Evolutionary conservation across 768 basidiomycete species (phyloP).

Genomic region (Ramaria rubella): DNA sequence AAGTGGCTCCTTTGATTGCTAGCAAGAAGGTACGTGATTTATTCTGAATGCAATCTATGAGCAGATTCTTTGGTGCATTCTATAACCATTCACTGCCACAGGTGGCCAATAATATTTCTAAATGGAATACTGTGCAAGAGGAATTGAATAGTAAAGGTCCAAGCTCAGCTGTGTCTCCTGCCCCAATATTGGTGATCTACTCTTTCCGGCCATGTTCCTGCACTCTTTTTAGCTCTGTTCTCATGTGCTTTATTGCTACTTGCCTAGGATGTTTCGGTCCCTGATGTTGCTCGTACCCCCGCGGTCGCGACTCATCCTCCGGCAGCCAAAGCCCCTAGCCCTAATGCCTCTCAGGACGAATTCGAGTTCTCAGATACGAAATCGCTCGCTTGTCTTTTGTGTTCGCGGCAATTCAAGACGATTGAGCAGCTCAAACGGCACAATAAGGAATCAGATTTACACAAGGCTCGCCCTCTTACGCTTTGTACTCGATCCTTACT

Average conservation of each 20-base stretch:
- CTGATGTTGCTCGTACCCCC: slow-evolving; percentile 14
- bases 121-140: slow-evolving; percentile 96
- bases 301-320: slow-evolving; percentile 20
- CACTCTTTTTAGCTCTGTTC: slow-evolving; percentile 13
- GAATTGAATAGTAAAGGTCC: slow-evolving; percentile 53
- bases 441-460: slow-evolving; percentile 88
- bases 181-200: slow-evolving; percentile 20
- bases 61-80: slow-evolving; percentile 1
- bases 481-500: slow-evolving; percentile 17
- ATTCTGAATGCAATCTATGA: not conserved
- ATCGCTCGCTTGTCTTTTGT: slow-evolving; percentile 79
- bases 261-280: slow-evolving; percentile 11
- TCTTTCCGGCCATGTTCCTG: slow-evolving; percentile 15
- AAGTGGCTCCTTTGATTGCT: slow-evolving; percentile 74
- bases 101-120: slow-evolving; percentile 86
- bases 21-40: slow-evolving; percentile 65
- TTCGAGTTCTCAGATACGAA: slow-evolving; percentile 78
- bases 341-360: slow-evolving; percentile 45
- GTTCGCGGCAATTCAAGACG: slow-evolving; percentile 88
- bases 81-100: slow-evolving; percentile 26
- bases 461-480: slow-evolving; percentile 63
- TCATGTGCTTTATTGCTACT: slow-evolving; percentile 16
- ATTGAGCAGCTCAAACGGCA: slow-evolving; percentile 83
- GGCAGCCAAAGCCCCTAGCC: slow-evolving; percentile 25
- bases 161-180: slow-evolving; percentile 17